Conservation (phyloP, 225 moss, liverwort and hornwort genomes). For the Antitrichia curtipendula region DNA sequence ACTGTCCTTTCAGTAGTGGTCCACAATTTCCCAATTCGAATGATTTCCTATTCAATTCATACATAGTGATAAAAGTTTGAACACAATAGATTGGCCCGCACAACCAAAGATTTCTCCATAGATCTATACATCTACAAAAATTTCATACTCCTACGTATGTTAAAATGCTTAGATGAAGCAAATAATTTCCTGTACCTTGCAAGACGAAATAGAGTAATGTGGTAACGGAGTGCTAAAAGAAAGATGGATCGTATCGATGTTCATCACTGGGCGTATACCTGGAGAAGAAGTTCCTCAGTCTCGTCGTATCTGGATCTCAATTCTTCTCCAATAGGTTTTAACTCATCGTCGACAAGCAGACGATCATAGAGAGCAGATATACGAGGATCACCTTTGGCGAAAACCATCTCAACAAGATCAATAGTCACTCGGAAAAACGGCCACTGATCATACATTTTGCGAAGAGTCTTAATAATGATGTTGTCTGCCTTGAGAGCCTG, state of each 20-base stretch:
- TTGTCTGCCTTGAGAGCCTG: constrained; percentile 32
- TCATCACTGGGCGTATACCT: constrained; percentile 2
- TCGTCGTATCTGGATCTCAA: constrained; percentile 31
- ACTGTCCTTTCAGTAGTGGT: background rate
- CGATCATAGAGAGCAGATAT: constrained; percentile 39
- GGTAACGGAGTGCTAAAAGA: background rate
- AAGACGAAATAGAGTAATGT: background rate
- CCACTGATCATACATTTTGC: constrained; percentile 88
- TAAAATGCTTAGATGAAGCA: background rate
- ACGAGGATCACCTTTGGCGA: constrained; percentile 46
- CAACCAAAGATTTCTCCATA: background rate
- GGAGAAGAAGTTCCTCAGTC: constrained; percentile 36
- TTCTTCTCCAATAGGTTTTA: constrained; percentile 34
- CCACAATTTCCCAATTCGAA: background rate
- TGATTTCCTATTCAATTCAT: background rate
- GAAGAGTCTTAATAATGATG: constrained; percentile 33
- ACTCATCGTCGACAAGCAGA: constrained; percentile 41
- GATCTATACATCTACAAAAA: background rate
- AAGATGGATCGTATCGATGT: background rate
- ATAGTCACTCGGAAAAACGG: constrained; percentile 78
- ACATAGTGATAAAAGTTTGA: background rate
- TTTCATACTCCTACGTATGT: background rate
- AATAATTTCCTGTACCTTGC: background rate
- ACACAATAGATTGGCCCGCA: background rate
- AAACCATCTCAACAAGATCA: constrained; percentile 56